These are phyloP conservation scores for Jamesozyma rosinii DNA, from an alignment of 805 yeast species.

Conservation along the genomic window DNA sequence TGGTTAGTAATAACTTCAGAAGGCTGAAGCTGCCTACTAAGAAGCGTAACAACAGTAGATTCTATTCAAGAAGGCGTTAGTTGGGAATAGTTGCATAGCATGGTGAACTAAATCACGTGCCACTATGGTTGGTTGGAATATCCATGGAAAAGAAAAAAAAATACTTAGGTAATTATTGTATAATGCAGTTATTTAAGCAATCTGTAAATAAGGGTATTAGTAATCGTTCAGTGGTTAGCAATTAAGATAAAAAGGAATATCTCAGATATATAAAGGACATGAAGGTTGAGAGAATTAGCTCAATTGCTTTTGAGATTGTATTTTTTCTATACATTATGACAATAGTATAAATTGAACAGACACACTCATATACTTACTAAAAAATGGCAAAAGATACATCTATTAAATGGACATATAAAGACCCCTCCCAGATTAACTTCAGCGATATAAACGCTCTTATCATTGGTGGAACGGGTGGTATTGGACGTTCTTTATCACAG, in stretches of 20 bases:
- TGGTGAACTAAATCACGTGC: too few relatives aligned
- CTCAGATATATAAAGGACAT: neutral
- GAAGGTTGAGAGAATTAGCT: neutral
- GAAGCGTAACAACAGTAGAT: slow-evolving; percentile 8
- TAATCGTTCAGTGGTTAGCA: too few relatives aligned
- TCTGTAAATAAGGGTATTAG: too few relatives aligned
- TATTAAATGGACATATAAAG: slow-evolving; percentile 2
- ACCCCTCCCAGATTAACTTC: slow-evolving; percentile 1
- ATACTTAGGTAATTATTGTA: too few relatives aligned
- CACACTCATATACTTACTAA: neutral
- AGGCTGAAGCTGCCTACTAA: slow-evolving; percentile 44
- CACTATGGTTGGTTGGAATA: too few relatives aligned
- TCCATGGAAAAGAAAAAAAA: too few relatives aligned
- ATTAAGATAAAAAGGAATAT: too few relatives aligned
- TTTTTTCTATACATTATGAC: neutral
- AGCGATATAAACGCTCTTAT: slow-evolving; percentile 17
- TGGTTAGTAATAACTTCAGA: slow-evolving; percentile 42
- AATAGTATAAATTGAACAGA: neutral
- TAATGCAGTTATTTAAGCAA: too few relatives aligned
- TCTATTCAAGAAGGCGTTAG: slow-evolving; percentile 26
- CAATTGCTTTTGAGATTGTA: neutral
- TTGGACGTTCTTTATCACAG: slow-evolving; percentile 31
- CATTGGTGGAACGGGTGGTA: slow-evolving; percentile 37
- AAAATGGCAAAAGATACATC: slow-evolving; percentile 5
- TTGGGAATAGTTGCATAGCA: too few relatives aligned